Base-by-base conservation (phyloP, 2,329 filamentous ascomycete genomes). In the Dissoconium aciculare region DNA sequence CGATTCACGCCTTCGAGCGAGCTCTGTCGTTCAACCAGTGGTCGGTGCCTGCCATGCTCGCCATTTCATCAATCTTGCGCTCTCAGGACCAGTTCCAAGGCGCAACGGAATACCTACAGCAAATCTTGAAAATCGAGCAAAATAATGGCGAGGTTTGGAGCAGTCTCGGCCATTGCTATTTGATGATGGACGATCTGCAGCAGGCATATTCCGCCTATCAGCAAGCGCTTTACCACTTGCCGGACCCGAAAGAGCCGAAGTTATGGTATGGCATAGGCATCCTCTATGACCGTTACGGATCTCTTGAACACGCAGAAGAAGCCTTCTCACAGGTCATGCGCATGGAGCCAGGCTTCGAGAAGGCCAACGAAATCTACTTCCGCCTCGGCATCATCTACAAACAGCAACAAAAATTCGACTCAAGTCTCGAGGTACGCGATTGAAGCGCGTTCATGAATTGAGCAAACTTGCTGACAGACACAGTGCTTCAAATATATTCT, bases 401-500 rank as follows among this genome's bases (percentile, higher is more conserved):
- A 56, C 87, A 95, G 50, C 89, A 95, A 53, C 78, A 85, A 39
- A 95, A 95, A 55, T 98, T 85, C 54, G 66, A 67, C 31, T 78
- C 91, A 52, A 94, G 85, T 64, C 65, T 95, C 27, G 89, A 95
- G 59, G 85, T 92, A 64, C 48, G 48, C 29, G 11, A n/a, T 24
- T 6, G 5, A 11, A 39, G 30, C 24, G 15, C 32, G 30, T n/a
- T 10, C n/a, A 9, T 17, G 11, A 10, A 13, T 17, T 4, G 17
- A 13, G 9, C 13, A 3, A 10, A 11, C 27, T 30, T n/a, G n/a
- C n/a, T n/a, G n/a, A n/a, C n/a, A n/a, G n/a, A n/a, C n/a, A 5
- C 30, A 94, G 82, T 95, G 89, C 64, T 98, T 98, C 64, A 89
- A 89, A 58, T 95, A 93, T 54, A 98, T 98, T 44, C 85, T 95